phyloP scores from a whole-genome alignment of 1,284 basidiomycete species.

The Cryptococcus deneoformans region DNA sequence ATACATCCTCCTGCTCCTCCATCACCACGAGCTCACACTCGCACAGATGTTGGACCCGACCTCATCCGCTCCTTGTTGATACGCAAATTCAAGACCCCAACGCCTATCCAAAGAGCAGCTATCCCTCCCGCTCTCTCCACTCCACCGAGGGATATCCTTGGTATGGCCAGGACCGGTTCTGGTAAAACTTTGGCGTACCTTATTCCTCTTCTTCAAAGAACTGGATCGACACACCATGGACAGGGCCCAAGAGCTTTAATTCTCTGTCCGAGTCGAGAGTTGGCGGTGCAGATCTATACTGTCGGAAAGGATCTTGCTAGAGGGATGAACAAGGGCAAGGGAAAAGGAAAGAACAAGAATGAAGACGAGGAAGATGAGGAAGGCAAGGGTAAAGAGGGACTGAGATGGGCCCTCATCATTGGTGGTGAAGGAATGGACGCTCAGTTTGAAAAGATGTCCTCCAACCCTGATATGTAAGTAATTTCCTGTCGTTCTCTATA shows the following conservation, averaged over 20 bases:
- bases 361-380: conserved; percentile 52
- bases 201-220: conserved; percentile 83
- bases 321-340: conserved; percentile 57
- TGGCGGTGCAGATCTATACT: conserved; percentile 89
- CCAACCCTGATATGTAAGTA: conserved; percentile 89
- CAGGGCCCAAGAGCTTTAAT: conserved; percentile 89
- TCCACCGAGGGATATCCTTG: conserved; percentile 91
- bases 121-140: conserved; percentile 80
- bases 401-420: conserved; percentile 93
- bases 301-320: conserved; percentile 92
- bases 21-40: not conserved
- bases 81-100: conserved; percentile 93
- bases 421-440: conserved; percentile 95
- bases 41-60: conserved; percentile 17
- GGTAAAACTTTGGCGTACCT: conserved; percentile 98
- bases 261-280: conserved; percentile 86
- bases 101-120: conserved; percentile 90
- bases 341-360: conserved; percentile 55
- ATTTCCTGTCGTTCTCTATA: not conserved
- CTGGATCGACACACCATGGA: conserved; percentile 74
- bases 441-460: conserved; percentile 93
- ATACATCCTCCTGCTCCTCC: not conserved
- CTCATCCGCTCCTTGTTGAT: conserved; percentile 61
- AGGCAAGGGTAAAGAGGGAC: conserved; percentile 56
- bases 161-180: conserved; percentile 97